Base-by-base conservation (phyloP, 768 basidiomycete genomes). In the Exsudoporus frostii region DNA sequence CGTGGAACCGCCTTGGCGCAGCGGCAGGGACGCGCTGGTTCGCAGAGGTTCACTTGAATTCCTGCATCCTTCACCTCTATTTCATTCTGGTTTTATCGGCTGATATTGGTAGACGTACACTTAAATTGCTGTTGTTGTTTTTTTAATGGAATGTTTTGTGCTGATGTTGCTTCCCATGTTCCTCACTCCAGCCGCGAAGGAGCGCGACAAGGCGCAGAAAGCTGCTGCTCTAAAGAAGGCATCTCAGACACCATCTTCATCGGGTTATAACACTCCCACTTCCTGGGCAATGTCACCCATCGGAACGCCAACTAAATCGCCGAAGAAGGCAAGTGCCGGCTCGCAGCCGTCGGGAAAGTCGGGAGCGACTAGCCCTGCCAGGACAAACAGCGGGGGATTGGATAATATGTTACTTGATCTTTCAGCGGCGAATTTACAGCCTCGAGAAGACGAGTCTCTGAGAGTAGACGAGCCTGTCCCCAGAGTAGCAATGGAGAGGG, bases 141-240 rank as follows among this genome's bases (percentile, higher is more conserved):
- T 60, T 56, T 42, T 25, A 67, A 68, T 72, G 61, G 57, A 70
- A 67, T 59, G 50, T 51, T 70, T 75, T 74, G 69, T 73, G 62
- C 73, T 72, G 57, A 70, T 67, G 55, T 65, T 67, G 67, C 70
- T 71, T 76, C 70, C 39, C 44, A 43, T 60, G 61, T 50, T 54
- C 58, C 50, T 51, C 58, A 66, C 60, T 65, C 55, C 78, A 92
- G 89, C 84, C 66, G 84, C 85, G 59, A 86, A 82, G 74, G 87
- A 90, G 74, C 85, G 81, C 68, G 88, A 90, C 70, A 91, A 86
- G 69, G 82, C 83, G 13, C 77, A 82, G 64, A 90, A 82, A 58
- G 73, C 74, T 17, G 51, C 56, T 43, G 72, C 77, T 57, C 78
- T 80, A 61, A 79, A 78, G 70, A 71, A 68, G 56, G 65, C 60